Evolutionary conservation across 352 stramenopile genomes (phyloP), one percentile per base, ranked within the genome.

Genomic region (Phytopythium oedochilum): DNA sequence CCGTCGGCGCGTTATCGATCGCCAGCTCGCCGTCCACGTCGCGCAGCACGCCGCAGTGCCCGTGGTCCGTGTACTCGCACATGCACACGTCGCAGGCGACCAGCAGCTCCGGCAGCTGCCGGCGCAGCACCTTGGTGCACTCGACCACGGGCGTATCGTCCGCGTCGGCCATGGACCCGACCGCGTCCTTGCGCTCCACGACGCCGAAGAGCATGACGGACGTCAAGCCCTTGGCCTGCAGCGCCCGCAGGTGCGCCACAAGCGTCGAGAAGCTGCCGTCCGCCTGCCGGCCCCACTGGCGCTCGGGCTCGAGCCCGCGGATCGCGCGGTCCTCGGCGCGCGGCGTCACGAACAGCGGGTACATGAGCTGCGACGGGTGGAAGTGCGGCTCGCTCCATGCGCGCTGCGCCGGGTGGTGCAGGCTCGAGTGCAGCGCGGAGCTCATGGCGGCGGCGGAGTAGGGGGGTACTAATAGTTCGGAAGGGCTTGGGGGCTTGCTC

Each of bases 1-100:
- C 83, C 7, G 96, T 99, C 42, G 89, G 77, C 61, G 96, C 83
- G 70, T 99, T 99, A 57, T 98, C 78, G 74, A 99, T 98, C 57
- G 97, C 82, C 31, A 96, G 81, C 73, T 99, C 89, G 42, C 94
- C 86, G 44, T 99, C 96, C 31, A 99, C 87, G 6, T 61, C 54
- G 48, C 83, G 76, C 49, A 96, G 63, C 40, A 94, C 54, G 20
- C 87, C 87, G 59, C 87, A 96, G 63, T 96, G 87, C 45, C 87
- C 87, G 59, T 95, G 77, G 71, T 92, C 80, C 55, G 87, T 96
- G 78, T 96, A 96, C 70, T 96, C 87, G 53, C 85, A 94, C 76
- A 96, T 88, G 70, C 87, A 96, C 51, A 95, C 83, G 59, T 96
- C 87, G 53, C 83, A 94, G 43, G 86, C 78, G 44, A 96, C 73